Conservation (phyloP, 169 alveolate genomes). For the Eimeria zaria region DNA sequence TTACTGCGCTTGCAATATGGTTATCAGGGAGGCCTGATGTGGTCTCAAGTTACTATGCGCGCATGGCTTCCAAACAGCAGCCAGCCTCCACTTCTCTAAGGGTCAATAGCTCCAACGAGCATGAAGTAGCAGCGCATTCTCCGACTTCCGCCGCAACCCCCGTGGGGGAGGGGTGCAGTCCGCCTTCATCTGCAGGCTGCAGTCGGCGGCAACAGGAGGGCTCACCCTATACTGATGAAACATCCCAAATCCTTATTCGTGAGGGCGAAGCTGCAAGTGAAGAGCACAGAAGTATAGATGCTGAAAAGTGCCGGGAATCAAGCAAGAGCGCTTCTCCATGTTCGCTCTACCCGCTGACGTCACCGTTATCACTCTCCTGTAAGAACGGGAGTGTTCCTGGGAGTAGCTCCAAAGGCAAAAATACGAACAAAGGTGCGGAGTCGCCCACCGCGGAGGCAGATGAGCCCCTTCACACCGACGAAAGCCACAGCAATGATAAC, state of each 20-base stretch:
- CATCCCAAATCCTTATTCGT: not conserved
- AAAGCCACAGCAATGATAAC: not conserved
- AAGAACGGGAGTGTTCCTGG: not conserved
- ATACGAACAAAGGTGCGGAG: not conserved
- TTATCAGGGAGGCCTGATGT: conserved; percentile 55
- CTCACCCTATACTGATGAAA: not conserved
- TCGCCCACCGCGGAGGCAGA: not conserved
- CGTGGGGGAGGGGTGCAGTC: not conserved
- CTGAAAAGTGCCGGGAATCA: not conserved
- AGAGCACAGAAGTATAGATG: not conserved
- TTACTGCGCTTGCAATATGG: conserved; percentile 56
- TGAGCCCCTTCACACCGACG: not conserved
- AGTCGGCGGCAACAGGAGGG: not conserved
- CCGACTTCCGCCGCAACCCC: not conserved
- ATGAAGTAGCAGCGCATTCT: not conserved
- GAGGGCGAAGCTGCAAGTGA: not conserved
- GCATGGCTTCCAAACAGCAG: not conserved
- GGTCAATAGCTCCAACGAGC: not conserved
- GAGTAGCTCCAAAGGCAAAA: not conserved
- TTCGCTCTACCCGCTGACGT: not conserved
- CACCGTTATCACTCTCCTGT: not conserved
- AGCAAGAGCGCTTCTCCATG: not conserved
- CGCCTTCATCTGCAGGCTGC: not conserved
- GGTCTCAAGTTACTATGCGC: conserved; percentile 2
- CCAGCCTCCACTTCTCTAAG: not conserved